Conservation (phyloP, 2,329 filamentous ascomycete species). For the Pestalotiopsis fici region DNA sequence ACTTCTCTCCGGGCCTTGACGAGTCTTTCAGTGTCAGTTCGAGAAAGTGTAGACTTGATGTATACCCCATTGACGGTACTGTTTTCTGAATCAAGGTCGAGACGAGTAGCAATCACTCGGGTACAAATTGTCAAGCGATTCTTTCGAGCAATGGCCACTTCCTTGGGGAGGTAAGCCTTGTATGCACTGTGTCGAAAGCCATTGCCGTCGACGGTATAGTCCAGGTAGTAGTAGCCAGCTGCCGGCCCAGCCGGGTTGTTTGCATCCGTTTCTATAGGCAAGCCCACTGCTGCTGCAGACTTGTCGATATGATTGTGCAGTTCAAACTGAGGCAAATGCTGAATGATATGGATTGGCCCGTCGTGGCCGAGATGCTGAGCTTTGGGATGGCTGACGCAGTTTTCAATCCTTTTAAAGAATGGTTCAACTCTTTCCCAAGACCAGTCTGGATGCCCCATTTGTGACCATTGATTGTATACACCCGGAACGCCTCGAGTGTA, state of each 20-base stretch:
- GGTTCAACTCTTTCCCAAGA: slow-evolving; percentile 16
- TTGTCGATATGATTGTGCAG: slow-evolving; percentile 12
- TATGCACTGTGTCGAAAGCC: slow-evolving; percentile 12
- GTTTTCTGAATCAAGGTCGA: slow-evolving; percentile 7
- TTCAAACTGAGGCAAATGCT: slow-evolving; percentile 11
- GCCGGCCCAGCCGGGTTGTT: slow-evolving; percentile 11
- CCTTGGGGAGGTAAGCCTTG: slow-evolving; percentile 11
- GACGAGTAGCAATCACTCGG: slow-evolving; percentile 4
- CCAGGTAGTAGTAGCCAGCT: slow-evolving; percentile 11
- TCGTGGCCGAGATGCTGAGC: slow-evolving; percentile 8
- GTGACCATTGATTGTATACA: slow-evolving; percentile 28
- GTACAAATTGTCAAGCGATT: slow-evolving; percentile 10
- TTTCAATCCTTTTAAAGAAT: slow-evolving; percentile 12
- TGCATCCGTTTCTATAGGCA: slow-evolving; percentile 9
- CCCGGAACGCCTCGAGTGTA: slow-evolving; percentile 24
- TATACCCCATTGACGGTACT: slow-evolving; percentile 6
- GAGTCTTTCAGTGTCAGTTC: not conserved
- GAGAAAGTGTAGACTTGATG: not conserved
- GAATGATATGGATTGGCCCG: slow-evolving; percentile 9
- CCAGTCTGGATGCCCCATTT: slow-evolving; percentile 11
- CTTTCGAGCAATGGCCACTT: not conserved
- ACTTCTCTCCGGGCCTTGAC: slow-evolving; percentile 12
- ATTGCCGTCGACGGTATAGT: slow-evolving; percentile 11
- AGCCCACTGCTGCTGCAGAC: slow-evolving; percentile 10
- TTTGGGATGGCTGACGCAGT: not conserved